Conservation (phyloP, 148 eudicot species). For the Rhododendron griersonianum region DNA sequence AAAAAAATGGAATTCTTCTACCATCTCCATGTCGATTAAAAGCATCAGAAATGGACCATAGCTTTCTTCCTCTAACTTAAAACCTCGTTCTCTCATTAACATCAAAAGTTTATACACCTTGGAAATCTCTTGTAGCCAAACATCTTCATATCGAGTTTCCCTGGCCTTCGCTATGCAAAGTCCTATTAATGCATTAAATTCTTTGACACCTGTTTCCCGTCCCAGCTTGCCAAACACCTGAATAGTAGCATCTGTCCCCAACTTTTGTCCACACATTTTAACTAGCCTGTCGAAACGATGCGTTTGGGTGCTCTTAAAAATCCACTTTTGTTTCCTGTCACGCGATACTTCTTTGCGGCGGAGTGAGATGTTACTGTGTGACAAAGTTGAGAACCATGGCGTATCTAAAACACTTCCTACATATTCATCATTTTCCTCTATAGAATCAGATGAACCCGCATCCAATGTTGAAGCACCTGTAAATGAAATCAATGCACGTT, state of each 20-base stretch:
- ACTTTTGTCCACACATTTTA: slow-evolving; percentile 41
- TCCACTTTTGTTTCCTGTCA: slow-evolving; percentile 67
- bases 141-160: slow-evolving; percentile 54
- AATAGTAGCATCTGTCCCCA: slow-evolving; percentile 59
- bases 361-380: slow-evolving; percentile 23
- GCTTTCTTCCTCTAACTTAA: slow-evolving; percentile 60
- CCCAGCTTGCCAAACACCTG: slow-evolving; percentile 58
- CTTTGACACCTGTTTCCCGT: slow-evolving; percentile 69
- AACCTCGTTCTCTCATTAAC: slow-evolving; percentile 65
- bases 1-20: slow-evolving; percentile 57
- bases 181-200: slow-evolving; percentile 53
- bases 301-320: slow-evolving; percentile 46
- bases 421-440: slow-evolving; percentile 13
- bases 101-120: slow-evolving; percentile 53
- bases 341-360: slow-evolving; percentile 55
- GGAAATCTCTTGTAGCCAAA: slow-evolving; percentile 36
- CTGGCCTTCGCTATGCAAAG: slow-evolving; percentile 60
- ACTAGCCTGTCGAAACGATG: slow-evolving; percentile 45
- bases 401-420: slow-evolving; percentile 17
- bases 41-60: slow-evolving; percentile 71
- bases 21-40: slow-evolving; percentile 68
- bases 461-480: slow-evolving; percentile 21
- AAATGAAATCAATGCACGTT: slow-evolving; percentile 5
- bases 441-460: slow-evolving; percentile 16
- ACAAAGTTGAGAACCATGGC: slow-evolving; percentile 37